Conservation (phyloP, 2,329 filamentous ascomycete species). For the Diaporthe australafricana region DNA sequence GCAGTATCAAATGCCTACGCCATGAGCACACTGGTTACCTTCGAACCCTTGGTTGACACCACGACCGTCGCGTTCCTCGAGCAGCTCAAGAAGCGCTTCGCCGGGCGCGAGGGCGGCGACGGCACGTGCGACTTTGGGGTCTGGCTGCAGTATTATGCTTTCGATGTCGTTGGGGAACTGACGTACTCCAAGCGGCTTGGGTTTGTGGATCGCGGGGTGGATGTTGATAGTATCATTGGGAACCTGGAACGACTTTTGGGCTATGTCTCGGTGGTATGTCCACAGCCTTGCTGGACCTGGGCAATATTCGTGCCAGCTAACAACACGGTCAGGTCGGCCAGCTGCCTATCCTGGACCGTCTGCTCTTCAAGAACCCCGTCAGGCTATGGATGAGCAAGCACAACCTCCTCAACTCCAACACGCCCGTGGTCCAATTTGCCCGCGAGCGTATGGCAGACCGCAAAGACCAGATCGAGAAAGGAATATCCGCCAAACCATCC, state of each 20-base stretch:
- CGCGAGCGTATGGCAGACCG: conserved; percentile 11
- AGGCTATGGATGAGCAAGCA: not conserved
- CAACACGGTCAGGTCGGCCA: not conserved
- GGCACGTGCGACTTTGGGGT: conserved; percentile 6
- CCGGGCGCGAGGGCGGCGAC: not conserved
- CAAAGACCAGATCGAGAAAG: conserved; percentile 4
- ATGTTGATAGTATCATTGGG: conserved; percentile 18
- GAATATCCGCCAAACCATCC: not conserved
- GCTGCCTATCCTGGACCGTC: not conserved
- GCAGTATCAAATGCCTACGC: conserved; percentile 41
- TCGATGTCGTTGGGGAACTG: conserved; percentile 18
- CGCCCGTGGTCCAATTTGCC: not conserved
- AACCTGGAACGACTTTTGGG: not conserved
- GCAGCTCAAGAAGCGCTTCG: conserved; percentile 40
- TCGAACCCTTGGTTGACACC: conserved; percentile 42
- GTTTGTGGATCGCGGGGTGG: not conserved
- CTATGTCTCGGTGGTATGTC: not conserved
- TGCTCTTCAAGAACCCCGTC: conserved; percentile 18
- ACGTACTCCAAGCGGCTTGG: conserved; percentile 18
- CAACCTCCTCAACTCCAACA: not conserved
- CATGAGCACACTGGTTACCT: conserved; percentile 42
- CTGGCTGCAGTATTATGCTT: conserved; percentile 25
- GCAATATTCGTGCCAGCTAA: not conserved
- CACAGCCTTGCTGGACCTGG: not conserved
- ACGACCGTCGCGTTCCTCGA: conserved; percentile 43